Conservation (phyloP, 2,329 filamentous ascomycete genomes). For the Colletotrichum kahawae region DNA sequence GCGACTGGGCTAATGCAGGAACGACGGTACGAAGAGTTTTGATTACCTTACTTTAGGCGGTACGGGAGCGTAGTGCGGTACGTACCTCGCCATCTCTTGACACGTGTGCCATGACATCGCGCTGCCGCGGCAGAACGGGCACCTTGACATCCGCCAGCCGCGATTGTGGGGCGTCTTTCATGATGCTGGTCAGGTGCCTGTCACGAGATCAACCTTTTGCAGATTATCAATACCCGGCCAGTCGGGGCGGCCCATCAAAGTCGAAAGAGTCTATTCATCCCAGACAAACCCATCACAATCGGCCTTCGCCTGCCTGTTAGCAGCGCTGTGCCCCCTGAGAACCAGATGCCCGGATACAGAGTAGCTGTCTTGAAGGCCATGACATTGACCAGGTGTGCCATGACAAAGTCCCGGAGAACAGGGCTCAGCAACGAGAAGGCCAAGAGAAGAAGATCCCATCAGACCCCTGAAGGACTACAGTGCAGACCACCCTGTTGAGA, state of each 20-base stretch:
- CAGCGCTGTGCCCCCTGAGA: not conserved
- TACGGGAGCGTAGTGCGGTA: not conserved
- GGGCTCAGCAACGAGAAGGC: not conserved
- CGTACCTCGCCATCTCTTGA: not conserved
- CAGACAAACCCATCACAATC: not conserved
- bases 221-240: not conserved
- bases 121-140: not conserved
- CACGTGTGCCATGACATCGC: slow-evolving; percentile 20
- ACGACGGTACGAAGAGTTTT: slow-evolving; percentile 18
- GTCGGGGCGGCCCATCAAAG: not conserved
- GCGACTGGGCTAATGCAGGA: slow-evolving; percentile 21
- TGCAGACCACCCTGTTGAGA: not conserved
- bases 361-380: not conserved
- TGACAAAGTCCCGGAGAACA: not conserved
- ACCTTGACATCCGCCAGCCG: not conserved
- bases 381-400: not conserved
- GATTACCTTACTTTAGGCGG: not conserved
- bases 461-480: not conserved
- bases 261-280: not conserved
- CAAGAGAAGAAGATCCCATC: not conserved
- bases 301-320: slow-evolving; percentile 2
- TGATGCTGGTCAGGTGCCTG: not conserved
- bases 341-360: slow-evolving; percentile 5
- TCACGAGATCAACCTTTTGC: not conserved
- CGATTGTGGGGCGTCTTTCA: not conserved